Evolutionary conservation across 495 filamentous ascomycete genomes (phyloP).

Genomic region (Lasiosphaeria miniovina): DNA sequence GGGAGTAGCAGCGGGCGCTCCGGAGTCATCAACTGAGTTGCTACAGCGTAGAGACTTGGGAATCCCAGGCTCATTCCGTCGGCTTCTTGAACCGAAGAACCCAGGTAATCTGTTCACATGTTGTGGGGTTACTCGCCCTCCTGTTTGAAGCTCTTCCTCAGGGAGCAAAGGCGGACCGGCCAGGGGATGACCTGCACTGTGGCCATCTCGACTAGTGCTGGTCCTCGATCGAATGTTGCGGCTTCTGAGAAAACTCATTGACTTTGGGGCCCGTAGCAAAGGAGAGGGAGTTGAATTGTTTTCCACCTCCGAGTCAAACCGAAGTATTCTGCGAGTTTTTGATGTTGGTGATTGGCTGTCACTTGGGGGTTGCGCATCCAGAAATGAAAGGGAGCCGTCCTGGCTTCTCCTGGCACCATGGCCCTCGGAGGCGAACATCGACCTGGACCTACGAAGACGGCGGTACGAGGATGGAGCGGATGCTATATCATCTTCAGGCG

Average conservation of each 20-base stretch:
- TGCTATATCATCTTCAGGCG: constrained; percentile 57
- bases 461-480: constrained; percentile 71
- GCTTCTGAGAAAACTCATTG: constrained; percentile 60
- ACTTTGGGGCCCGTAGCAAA: constrained; percentile 46
- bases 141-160: constrained; percentile 5
- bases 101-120: constrained; percentile 45
- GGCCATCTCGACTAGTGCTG: constrained; percentile 39
- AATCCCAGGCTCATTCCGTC: constrained; percentile 47
- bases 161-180: constrained; percentile 1
- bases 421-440: constrained; percentile 60
- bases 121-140: constrained; percentile 6
- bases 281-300: constrained; percentile 1
- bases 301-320: constrained; percentile 21
- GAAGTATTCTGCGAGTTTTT: constrained; percentile 14
- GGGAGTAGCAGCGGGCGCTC: constrained; percentile 17
- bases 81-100: constrained; percentile 43
- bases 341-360: constrained; percentile 14
- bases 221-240: constrained; percentile 27
- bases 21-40: constrained; percentile 37
- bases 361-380: constrained; percentile 9
- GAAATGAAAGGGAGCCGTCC: constrained; percentile 6
- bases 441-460: constrained; percentile 69
- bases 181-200: constrained; percentile 19
- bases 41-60: constrained; percentile 57
- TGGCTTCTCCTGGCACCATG: constrained; percentile 20